Base-by-base conservation (phyloP, 1,284 basidiomycete species). In the Leccinum pachyderme region DNA sequence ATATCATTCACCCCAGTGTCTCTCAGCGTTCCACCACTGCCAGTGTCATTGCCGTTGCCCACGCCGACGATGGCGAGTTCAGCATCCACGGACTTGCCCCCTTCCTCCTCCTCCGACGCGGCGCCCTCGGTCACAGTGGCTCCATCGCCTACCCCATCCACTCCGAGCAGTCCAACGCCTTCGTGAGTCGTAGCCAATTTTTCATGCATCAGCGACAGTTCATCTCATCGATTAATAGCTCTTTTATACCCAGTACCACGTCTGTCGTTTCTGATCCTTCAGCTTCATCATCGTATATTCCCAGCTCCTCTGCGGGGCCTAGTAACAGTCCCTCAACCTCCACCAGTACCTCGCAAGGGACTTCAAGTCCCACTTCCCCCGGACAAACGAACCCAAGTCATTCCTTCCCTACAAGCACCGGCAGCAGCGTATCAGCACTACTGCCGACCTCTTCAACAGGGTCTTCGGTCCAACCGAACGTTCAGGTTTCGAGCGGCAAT, bases 401-500 rank as follows among this genome's bases (percentile, higher is more conserved):
- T 9, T 68, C 76, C 22, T 9, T 13, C 43, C 28, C 13, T 35
- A 32, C 33, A 24, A 39, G 13, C 15, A 49, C 68, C 7, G 53
- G 74, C 55, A 75, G 75, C 25, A 49, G 41, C 32, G 67, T 70
- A 2, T 73, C 75, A 2, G 79, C 80, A 24, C 67, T 77, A 4
- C 60, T 80, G 25, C 72, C 82, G 5, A 27, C 24, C 15, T 28
- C 24, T 37, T 81, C 81, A 3, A 53, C 75, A 49, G 76, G 71
- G 39, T 76, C 80, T 4, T 77, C 78, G 3, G 78, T 75, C 18
- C 57, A 74, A 39, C 48, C 25, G 4, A 70, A 79, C 57, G 79
- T 80, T 7, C 80, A 57, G 69, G n/a, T n/a, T 28, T 78, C 24
- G 18, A 53, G 33, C 47, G 35, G 45, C 25, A 52, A 54, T 45